These are phyloP conservation scores for Arachnomyces sp. DNA, from an alignment of 2,329 filamentous ascomycete species.

Conservation along the genomic window DNA sequence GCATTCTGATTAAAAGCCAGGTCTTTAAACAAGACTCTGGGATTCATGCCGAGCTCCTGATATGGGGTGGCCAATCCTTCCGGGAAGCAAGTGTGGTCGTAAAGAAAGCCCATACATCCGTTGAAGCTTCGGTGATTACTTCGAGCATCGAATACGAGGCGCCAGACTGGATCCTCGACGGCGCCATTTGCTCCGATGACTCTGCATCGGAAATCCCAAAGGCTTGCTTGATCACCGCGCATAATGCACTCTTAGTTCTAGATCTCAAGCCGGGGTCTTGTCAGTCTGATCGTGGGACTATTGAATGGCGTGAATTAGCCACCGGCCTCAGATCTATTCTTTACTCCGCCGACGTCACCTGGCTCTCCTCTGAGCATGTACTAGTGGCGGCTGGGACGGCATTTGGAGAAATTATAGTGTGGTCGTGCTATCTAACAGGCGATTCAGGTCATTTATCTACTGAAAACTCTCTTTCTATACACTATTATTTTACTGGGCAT, in stretches of 20 bases:
- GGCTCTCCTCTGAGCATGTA: slow-evolving; percentile 50
- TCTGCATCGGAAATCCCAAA: slow-evolving; percentile 21
- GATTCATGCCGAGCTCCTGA: slow-evolving; percentile 32
- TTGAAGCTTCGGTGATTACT: slow-evolving; percentile 17
- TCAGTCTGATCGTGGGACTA: slow-evolving; percentile 15
- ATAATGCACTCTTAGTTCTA: slow-evolving; percentile 67
- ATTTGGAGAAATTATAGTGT: slow-evolving; percentile 87
- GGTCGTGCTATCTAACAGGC: slow-evolving; percentile 54
- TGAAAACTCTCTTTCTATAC: slow-evolving; percentile 31
- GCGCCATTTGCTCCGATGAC: slow-evolving; percentile 42
- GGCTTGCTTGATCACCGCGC: slow-evolving; percentile 67
- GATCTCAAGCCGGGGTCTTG: slow-evolving; percentile 14
- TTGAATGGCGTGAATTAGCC: slow-evolving; percentile 34
- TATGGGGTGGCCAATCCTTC: slow-evolving; percentile 63
- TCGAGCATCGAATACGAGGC: slow-evolving; percentile 39
- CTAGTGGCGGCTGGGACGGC: slow-evolving; percentile 83
- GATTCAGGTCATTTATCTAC: slow-evolving; percentile 8
- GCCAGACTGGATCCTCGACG: slow-evolving; percentile 70
- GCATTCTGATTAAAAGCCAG: slow-evolving; percentile 23
- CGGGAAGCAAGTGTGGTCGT: slow-evolving; percentile 28
- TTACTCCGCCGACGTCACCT: slow-evolving; percentile 70
- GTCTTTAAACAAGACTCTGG: slow-evolving; percentile 12
- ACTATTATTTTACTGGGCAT: slow-evolving; percentile 58
- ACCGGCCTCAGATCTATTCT: slow-evolving; percentile 65
- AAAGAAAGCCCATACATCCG: slow-evolving; percentile 4